Conservation (phyloP, 306 rosid genomes). For the Canavalia gladiata region DNA sequence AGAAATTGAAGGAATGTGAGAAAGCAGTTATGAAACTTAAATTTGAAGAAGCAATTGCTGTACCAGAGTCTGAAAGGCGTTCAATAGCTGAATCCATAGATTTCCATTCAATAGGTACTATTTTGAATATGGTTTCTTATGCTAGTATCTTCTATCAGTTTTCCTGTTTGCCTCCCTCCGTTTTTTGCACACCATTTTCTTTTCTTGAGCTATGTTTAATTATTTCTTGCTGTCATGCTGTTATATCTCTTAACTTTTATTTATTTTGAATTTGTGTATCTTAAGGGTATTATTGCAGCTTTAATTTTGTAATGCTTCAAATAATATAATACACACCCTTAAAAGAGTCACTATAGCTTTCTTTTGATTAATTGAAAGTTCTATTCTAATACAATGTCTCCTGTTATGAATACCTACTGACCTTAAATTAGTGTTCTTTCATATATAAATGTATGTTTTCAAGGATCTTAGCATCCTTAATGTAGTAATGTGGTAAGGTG, state of each 20-base stretch:
- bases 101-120: slow-evolving; percentile 80
- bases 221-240: slow-evolving; percentile 22
- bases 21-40: slow-evolving; percentile 93
- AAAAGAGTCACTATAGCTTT: neutral
- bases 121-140: slow-evolving; percentile 36
- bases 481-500: neutral
- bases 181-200: neutral
- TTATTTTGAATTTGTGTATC: slow-evolving; percentile 27
- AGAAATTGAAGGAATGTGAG: slow-evolving; percentile 97
- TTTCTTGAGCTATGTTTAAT: neutral
- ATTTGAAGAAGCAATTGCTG: slow-evolving; percentile 94
- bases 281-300: slow-evolving; percentile 15
- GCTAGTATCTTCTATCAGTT: slow-evolving; percentile 20
- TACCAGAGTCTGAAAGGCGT: slow-evolving; percentile 71
- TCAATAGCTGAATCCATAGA: slow-evolving; percentile 77
- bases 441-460: slow-evolving; percentile 36
- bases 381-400: slow-evolving; percentile 20
- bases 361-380: slow-evolving; percentile 21
- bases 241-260: neutral
- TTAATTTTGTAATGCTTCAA: slow-evolving; percentile 39
- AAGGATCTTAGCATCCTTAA: slow-evolving; percentile 26
- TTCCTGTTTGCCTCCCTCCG: slow-evolving; percentile 1
- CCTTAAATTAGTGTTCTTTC: slow-evolving; percentile 16
- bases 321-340: slow-evolving; percentile 4
- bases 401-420: slow-evolving; percentile 33